These are phyloP conservation scores for Saccharomycopsis lassenensis DNA, from an alignment of 805 yeast species.

Conservation along the genomic window DNA sequence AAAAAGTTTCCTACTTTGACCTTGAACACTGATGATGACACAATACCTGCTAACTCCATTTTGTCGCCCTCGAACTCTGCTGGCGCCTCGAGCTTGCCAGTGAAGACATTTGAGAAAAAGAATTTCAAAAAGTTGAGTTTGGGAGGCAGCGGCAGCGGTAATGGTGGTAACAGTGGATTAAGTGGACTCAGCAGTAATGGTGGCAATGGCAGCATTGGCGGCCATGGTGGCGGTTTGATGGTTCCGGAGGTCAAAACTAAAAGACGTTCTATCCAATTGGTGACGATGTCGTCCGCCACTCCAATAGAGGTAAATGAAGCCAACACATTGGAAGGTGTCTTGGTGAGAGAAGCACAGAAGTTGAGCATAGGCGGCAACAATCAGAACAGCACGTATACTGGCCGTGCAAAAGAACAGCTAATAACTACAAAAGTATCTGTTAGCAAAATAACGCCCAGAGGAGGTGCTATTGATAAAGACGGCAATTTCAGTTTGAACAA, in stretches of 20 bases:
- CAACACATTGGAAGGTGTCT: conserved; percentile 1
- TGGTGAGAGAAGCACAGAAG: background rate
- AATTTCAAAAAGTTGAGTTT: conserved; percentile 13
- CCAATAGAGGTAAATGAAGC: conserved; percentile 9
- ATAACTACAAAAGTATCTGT: conserved; percentile 15
- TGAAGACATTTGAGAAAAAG: conserved; percentile 15
- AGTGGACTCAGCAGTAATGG: background rate
- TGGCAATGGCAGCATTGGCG: background rate
- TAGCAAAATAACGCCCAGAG: conserved; percentile 5
- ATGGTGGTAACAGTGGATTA: background rate
- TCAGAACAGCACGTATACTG: conserved; percentile 8
- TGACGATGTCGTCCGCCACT: conserved; percentile 12
- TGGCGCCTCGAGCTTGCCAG: no score
- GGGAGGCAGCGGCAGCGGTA: conserved; percentile 1
- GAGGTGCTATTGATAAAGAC: background rate
- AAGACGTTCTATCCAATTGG: conserved; percentile 14
- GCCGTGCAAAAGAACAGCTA: conserved; percentile 13
- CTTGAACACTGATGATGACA: background rate
- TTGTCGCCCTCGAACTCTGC: conserved; percentile 1
- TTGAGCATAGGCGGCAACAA: background rate
- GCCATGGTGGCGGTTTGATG: conserved; percentile 2
- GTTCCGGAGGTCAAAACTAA: background rate
- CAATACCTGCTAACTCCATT: background rate
- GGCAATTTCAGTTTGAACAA: conserved; percentile 22
- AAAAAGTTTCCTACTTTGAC: conserved; percentile 5